These are phyloP conservation scores for Westerdykella ornata DNA, from an alignment of 2,329 filamentous ascomycete genomes.

Conservation along the genomic window DNA sequence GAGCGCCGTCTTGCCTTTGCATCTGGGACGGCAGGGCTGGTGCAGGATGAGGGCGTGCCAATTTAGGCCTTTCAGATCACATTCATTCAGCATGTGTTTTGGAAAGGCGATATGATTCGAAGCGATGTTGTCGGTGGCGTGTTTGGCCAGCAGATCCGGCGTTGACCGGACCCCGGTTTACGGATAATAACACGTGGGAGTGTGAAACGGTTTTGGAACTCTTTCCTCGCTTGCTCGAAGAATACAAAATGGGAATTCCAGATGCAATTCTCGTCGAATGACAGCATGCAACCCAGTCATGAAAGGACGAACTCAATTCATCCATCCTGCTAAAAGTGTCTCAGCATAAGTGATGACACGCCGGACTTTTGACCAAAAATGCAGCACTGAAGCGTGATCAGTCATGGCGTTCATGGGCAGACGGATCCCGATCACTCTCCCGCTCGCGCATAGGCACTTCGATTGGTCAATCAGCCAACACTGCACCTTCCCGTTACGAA, in stretches of 20 bases:
- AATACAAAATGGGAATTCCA: neutral
- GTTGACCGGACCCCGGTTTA: neutral
- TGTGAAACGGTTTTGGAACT: no score
- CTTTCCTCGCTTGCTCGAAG: neutral
- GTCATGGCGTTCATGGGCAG: neutral
- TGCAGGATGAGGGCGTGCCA: neutral
- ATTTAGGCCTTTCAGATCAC: neutral
- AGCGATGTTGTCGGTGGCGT: neutral
- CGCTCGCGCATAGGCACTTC: no score
- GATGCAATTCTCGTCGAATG: neutral
- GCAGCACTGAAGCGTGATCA: neutral
- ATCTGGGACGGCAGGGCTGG: neutral
- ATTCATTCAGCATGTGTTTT: neutral
- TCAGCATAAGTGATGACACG: no score
- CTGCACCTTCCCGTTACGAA: no score
- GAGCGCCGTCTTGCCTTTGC: neutral
- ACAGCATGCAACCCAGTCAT: neutral
- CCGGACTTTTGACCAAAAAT: no score
- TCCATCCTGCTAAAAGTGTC: no score
- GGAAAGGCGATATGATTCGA: neutral
- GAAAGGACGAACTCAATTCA: no score
- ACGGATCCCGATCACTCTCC: no score
- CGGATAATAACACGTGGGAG: slow-evolving; percentile 4
- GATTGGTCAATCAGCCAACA: no score
- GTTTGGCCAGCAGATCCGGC: neutral